These are phyloP conservation scores for Sporobolus alterniflorus DNA, from an alignment of 202 grass and related monocot species.

Conservation along the genomic window DNA sequence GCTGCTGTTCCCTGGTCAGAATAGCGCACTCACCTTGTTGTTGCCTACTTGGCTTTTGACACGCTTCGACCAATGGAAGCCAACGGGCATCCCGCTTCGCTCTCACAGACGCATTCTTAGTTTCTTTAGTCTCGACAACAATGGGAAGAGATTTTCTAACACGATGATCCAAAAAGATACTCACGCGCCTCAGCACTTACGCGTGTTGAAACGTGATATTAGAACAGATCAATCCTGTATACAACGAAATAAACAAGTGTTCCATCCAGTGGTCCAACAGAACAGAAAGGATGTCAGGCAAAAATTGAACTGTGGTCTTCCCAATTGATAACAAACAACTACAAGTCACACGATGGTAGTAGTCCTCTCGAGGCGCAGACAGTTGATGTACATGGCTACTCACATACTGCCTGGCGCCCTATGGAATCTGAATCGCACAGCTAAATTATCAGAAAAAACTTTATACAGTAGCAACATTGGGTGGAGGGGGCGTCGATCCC, in stretches of 20 bases:
- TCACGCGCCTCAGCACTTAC: slow-evolving; percentile 14
- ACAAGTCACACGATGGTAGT: background rate
- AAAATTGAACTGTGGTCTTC: background rate
- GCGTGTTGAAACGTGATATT: background rate
- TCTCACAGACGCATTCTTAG: background rate
- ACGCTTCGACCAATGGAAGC: background rate
- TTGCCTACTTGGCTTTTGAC: slow-evolving; percentile 15
- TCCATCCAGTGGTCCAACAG: background rate
- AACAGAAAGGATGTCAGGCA: background rate
- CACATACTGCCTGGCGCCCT: slow-evolving; percentile 43
- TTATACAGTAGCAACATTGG: slow-evolving; percentile 43
- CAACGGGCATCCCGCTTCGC: no score
- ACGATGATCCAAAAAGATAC: background rate
- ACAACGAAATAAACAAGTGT: background rate
- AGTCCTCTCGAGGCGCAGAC: slow-evolving; percentile 25
- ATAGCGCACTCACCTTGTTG: background rate
- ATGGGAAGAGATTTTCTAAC: background rate
- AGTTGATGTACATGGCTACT: slow-evolving; percentile 60
- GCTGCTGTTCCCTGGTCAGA: slow-evolving; percentile 14
- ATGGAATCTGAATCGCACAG: background rate
- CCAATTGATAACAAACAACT: slow-evolving; percentile 30
- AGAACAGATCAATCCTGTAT: background rate
- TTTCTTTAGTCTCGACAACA: no score
- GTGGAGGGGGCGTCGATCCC: slow-evolving; percentile 1
- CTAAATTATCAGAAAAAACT: slow-evolving; percentile 27